These are phyloP conservation scores for Misopates orontium DNA, from an alignment of 257 asterid species.

Conservation along the genomic window DNA sequence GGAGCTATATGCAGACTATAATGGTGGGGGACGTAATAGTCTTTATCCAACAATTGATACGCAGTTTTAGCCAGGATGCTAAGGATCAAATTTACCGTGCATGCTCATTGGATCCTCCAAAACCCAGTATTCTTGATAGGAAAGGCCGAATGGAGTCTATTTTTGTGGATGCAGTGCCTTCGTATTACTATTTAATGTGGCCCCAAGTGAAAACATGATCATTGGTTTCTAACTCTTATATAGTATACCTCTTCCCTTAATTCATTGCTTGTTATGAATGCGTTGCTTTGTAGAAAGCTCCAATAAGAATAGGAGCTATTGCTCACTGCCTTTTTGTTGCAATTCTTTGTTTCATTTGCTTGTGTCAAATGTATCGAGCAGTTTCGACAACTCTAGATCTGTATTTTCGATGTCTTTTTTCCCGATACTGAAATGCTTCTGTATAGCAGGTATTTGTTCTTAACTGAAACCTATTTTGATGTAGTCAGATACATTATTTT, in stretches of 20 bases:
- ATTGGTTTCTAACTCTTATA: too few species aligned
- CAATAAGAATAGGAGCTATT: not conserved
- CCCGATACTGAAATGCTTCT: too few species aligned
- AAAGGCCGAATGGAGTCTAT: too few species aligned
- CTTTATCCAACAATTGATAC: slow-evolving; percentile 55
- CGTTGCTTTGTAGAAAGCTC: slow-evolving; percentile 18
- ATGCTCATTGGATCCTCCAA: slow-evolving; percentile 20
- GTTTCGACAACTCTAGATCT: too few species aligned
- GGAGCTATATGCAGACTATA: slow-evolving; percentile 69
- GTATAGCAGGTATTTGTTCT: too few species aligned
- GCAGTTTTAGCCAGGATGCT: not conserved
- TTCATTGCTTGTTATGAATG: not conserved
- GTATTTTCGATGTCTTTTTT: too few species aligned
- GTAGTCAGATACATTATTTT: too few species aligned
- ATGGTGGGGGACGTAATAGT: slow-evolving; percentile 64
- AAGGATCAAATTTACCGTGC: not conserved
- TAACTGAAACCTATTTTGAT: too few species aligned
- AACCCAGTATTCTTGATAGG: not conserved
- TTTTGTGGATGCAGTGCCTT: slow-evolving; percentile 27
- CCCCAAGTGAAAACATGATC: slow-evolving; percentile 2
- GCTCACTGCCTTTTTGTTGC: too few species aligned
- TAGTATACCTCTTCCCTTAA: too few species aligned
- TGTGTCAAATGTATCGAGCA: too few species aligned
- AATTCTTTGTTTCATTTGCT: too few species aligned
- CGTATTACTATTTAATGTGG: slow-evolving; percentile 23